Conservation (phyloP, 345 rosid species). For the Lumnitzera littorea region DNA sequence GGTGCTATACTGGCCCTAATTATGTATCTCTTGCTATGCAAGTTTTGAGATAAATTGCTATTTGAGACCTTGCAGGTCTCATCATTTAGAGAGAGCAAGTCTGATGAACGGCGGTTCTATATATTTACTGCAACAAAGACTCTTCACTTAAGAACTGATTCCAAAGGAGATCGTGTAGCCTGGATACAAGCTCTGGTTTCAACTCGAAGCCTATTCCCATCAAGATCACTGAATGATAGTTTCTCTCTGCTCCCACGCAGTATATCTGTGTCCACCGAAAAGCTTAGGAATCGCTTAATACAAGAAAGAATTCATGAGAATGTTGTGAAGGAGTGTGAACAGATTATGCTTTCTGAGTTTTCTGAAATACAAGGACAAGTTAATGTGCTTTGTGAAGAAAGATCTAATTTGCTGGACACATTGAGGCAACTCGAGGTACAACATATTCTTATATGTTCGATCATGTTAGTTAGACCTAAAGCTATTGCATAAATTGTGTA, state of each 20-base stretch:
- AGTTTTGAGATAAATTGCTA: slow-evolving; percentile 4
- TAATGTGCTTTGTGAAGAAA: slow-evolving; percentile 64
- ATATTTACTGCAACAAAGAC: slow-evolving; percentile 96
- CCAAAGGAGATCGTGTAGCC: slow-evolving; percentile 69
- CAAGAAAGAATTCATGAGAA: slow-evolving; percentile 62
- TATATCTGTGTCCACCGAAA: slow-evolving; percentile 67
- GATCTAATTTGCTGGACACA: slow-evolving; percentile 68
- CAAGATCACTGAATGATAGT: slow-evolving; percentile 50
- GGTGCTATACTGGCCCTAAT: neutral
- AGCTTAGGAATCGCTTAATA: slow-evolving; percentile 56
- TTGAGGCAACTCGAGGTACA: slow-evolving; percentile 89
- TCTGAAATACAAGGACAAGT: slow-evolving; percentile 64
- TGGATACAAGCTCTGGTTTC: slow-evolving; percentile 91
- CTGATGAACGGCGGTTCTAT: slow-evolving; percentile 83
- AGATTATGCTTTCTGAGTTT: slow-evolving; percentile 83
- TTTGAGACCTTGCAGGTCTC: slow-evolving; percentile 58
- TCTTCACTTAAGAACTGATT: slow-evolving; percentile 84
- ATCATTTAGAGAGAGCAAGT: slow-evolving; percentile 95
- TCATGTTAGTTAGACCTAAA: neutral
- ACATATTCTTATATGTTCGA: neutral
- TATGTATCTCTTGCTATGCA: slow-evolving; percentile 1
- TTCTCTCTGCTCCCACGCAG: slow-evolving; percentile 50
- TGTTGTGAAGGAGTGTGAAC: slow-evolving; percentile 81
- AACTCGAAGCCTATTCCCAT: slow-evolving; percentile 54
- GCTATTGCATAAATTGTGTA: neutral